A percentile compares a stretch with the other conserved stretches of the same genome.
phyloP scores from a whole-genome alignment of 768 basidiomycete genomes.

The Mrakia hoshinonis region DNA sequence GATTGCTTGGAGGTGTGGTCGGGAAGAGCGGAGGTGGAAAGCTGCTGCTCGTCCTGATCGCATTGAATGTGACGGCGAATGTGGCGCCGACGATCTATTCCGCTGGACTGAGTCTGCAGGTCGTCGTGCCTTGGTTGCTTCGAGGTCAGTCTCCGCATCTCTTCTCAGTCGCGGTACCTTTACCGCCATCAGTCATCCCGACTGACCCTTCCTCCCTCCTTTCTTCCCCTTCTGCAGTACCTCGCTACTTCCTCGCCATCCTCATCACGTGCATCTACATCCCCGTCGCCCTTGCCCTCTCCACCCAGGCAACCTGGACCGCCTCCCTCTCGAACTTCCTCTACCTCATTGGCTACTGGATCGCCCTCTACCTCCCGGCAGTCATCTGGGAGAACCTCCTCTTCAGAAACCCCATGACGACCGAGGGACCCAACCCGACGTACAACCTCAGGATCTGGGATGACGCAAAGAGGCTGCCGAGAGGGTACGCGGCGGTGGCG shows the following conservation, averaged over 20 bases:
- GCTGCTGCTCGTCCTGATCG: slow-evolving; percentile 48
- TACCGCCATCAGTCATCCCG: too few relatives aligned
- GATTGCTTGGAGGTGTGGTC: slow-evolving; percentile 36
- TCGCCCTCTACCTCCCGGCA: slow-evolving; percentile 24
- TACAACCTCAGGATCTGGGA: slow-evolving; percentile 26
- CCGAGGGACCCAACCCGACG: background rate
- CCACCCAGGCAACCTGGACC: slow-evolving; percentile 5
- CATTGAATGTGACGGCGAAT: slow-evolving; percentile 69
- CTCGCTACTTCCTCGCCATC: slow-evolving; percentile 61
- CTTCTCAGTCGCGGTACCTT: slow-evolving; percentile 51
- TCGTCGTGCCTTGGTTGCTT: slow-evolving; percentile 45
- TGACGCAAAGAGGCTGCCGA: slow-evolving; percentile 11
- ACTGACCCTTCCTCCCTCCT: background rate
- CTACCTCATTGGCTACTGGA: slow-evolving; percentile 28
- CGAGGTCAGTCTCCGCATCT: slow-evolving; percentile 60
- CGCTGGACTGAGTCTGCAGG: slow-evolving; percentile 21
- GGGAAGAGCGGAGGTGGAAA: slow-evolving; percentile 33
- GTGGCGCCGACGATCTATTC: slow-evolving; percentile 70
- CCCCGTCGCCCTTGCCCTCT: slow-evolving; percentile 27
- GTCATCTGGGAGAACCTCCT: slow-evolving; percentile 23
- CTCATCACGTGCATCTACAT: slow-evolving; percentile 60
- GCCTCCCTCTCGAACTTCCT: slow-evolving; percentile 25
- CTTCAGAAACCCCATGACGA: slow-evolving; percentile 24
- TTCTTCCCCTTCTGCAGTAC: slow-evolving; percentile 42
- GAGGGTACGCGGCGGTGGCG: slow-evolving; percentile 16